phyloP scores from a whole-genome alignment of 1,139 yeast genomes.

The Blastobotrys buckinghamii region DNA sequence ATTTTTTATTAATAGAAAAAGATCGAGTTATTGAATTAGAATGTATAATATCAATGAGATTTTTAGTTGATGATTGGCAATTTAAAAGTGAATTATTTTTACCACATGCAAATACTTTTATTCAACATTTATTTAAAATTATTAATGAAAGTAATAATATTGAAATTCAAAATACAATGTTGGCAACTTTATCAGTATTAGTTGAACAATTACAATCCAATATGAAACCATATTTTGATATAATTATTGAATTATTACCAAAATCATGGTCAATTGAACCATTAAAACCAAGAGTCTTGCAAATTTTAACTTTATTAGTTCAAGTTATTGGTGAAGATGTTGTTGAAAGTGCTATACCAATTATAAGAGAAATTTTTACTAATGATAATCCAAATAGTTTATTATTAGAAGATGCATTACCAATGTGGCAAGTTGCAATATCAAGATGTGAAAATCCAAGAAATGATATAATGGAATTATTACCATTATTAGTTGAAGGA shows the following conservation, averaged over 20 bases:
- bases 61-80: constrained; percentile 80
- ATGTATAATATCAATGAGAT: constrained; percentile 64
- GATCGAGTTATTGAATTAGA: constrained; percentile 75
- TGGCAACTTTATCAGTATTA: constrained; percentile 60
- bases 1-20: constrained; percentile 41
- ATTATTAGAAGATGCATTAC: constrained; percentile 81
- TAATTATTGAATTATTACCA: constrained; percentile 60
- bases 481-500: constrained; percentile 44
- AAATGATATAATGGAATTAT: constrained; percentile 38
- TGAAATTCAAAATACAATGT: constrained; percentile 67
- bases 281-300: constrained; percentile 59
- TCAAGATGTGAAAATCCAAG: constrained; percentile 43
- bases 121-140: constrained; percentile 42
- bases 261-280: constrained; percentile 63
- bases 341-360: constrained; percentile 60
- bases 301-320: constrained; percentile 61
- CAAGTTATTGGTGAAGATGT: constrained; percentile 58
- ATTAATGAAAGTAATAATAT: constrained; percentile 49
- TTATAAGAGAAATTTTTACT: constrained; percentile 59
- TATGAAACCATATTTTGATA: constrained; percentile 34
- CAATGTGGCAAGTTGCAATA: constrained; percentile 69
- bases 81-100: constrained; percentile 62
- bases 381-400: constrained; percentile 28
- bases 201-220: constrained; percentile 47
- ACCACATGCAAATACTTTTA: constrained; percentile 54